Conservation (phyloP, 306 rosid species). For the Citrullus colocynthis region DNA sequence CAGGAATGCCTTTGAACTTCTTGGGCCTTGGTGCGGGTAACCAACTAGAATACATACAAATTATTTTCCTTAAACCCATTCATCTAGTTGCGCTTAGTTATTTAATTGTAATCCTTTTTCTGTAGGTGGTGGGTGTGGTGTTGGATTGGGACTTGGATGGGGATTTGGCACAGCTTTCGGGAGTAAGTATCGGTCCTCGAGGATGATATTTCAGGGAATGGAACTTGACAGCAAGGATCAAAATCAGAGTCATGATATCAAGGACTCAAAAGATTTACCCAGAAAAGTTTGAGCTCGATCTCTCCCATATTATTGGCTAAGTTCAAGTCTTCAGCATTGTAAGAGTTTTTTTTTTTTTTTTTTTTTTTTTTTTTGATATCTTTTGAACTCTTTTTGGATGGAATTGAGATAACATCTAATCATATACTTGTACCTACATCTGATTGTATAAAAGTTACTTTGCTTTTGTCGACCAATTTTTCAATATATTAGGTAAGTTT, state of each 20-base stretch:
- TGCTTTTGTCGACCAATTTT: neutral
- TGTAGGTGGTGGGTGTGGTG: slow-evolving; percentile 96
- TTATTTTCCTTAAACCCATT: neutral
- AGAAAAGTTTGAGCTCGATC: slow-evolving; percentile 20
- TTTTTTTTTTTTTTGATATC: neutral
- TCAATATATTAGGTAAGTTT: neutral
- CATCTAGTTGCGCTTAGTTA: neutral
- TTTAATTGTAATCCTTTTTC: slow-evolving; percentile 4
- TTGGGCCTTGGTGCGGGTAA: slow-evolving; percentile 93
- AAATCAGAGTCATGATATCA: slow-evolving; percentile 9
- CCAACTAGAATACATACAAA: neutral
- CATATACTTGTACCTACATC: neutral
- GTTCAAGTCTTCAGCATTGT: neutral
- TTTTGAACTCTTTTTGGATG: neutral
- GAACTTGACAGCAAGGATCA: slow-evolving; percentile 45
- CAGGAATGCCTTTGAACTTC: slow-evolving; percentile 83
- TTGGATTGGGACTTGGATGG: slow-evolving; percentile 99
- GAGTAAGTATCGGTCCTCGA: slow-evolving; percentile 65
- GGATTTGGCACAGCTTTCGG: slow-evolving; percentile 92
- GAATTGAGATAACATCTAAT: neutral
- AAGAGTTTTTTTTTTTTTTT: neutral
- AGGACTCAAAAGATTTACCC: slow-evolving; percentile 16
- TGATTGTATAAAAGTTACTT: neutral
- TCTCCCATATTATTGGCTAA: neutral
- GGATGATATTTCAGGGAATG: slow-evolving; percentile 52